These are phyloP conservation scores for Kwoniella sp. DNA, from an alignment of 768 basidiomycete genomes.

Conservation along the genomic window DNA sequence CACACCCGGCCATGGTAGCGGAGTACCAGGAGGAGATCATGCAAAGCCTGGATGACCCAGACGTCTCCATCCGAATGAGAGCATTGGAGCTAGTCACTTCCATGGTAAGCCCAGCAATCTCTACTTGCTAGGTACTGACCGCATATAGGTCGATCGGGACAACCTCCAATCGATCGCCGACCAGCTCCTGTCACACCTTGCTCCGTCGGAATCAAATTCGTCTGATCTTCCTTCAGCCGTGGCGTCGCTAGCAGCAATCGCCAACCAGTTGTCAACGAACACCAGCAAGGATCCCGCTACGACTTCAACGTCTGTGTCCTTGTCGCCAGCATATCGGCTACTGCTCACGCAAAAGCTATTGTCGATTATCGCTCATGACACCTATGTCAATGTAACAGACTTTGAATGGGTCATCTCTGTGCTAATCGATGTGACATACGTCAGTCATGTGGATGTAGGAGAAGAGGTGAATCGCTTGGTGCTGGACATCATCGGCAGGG, in stretches of 20 bases:
- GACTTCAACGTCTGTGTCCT: conserved; percentile 55
- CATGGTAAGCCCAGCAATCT: conserved; percentile 60
- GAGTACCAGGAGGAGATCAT: conserved; percentile 90
- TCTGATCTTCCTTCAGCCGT: conserved; percentile 47
- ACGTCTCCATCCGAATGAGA: conserved; percentile 92
- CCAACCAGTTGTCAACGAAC: conserved; percentile 41
- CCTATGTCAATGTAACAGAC: conserved; percentile 81
- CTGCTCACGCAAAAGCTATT: conserved; percentile 75
- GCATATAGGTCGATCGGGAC: conserved; percentile 65
- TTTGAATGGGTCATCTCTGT: conserved; percentile 98
- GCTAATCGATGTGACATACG: conserved; percentile 81
- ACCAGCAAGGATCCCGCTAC: conserved; percentile 40
- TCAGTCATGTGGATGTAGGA: conserved; percentile 76
- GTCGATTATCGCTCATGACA: conserved; percentile 75
- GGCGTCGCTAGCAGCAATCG: conserved; percentile 56
- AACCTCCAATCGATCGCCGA: conserved; percentile 87
- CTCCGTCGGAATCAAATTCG: conserved; percentile 56
- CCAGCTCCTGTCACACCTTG: conserved; percentile 80
- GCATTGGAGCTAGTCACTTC: conserved; percentile 89
- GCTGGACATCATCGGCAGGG: conserved; percentile 79
- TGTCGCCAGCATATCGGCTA: conserved; percentile 80
- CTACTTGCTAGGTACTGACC: neutral
- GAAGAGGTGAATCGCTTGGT: conserved; percentile 73
- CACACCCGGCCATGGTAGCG: conserved; percentile 80
- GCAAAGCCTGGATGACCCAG: conserved; percentile 81